These are phyloP conservation scores for Dioscorea cayenensis DNA, from an alignment of 116 monocot genomes.

Conservation along the genomic window DNA sequence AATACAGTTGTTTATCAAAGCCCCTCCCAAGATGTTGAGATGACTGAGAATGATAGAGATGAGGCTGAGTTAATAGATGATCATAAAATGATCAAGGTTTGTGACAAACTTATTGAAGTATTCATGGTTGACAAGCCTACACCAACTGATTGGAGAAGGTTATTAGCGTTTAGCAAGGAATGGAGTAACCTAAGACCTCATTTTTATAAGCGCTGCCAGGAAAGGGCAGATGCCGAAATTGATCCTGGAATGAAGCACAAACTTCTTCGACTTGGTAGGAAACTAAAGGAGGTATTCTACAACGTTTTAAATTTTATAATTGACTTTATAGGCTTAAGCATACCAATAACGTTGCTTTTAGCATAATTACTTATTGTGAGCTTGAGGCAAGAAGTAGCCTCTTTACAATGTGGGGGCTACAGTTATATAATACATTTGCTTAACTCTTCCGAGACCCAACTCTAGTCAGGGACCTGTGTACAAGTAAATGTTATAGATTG, in stretches of 20 bases:
- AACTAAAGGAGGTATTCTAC: constrained; percentile 76
- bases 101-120: constrained; percentile 88
- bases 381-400: too few relatives aligned
- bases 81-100: constrained; percentile 68
- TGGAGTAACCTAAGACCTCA: constrained; percentile 73
- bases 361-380: too few relatives aligned
- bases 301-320: neutral
- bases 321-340: neutral
- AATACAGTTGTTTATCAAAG: constrained; percentile 1
- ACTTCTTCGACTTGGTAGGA: constrained; percentile 75
- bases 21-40: constrained; percentile 12
- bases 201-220: constrained; percentile 75
- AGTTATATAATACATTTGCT: too few relatives aligned
- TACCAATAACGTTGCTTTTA: too few relatives aligned
- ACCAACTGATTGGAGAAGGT: constrained; percentile 89
- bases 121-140: constrained; percentile 97
- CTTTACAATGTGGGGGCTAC: too few relatives aligned
- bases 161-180: constrained; percentile 92
- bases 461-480: too few relatives aligned
- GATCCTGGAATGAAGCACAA: constrained; percentile 85
- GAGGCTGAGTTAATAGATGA: constrained; percentile 22
- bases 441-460: too few relatives aligned
- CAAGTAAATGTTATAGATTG: too few relatives aligned
- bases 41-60: constrained; percentile 12
- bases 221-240: constrained; percentile 64